These are phyloP conservation scores for Cyberlindnera galapagoensis DNA, from an alignment of 805 yeast genomes.

Conservation along the genomic window DNA sequence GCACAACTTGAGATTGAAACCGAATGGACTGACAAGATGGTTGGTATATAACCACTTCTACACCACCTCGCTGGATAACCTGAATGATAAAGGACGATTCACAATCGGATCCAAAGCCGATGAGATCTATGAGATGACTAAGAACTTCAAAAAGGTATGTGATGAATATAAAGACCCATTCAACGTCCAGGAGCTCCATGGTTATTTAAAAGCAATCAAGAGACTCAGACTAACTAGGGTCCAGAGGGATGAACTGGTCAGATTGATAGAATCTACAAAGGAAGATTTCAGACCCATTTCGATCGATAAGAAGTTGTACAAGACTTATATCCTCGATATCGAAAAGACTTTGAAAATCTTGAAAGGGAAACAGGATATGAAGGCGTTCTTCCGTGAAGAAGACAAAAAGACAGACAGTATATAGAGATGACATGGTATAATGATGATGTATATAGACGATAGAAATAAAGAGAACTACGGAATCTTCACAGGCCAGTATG, in stretches of 20 bases:
- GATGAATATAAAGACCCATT: constrained; percentile 3
- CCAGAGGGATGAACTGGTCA: constrained; percentile 13
- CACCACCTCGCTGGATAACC: constrained; percentile 11
- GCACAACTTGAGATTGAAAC: constrained; percentile 6
- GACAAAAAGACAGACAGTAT: constrained; percentile 2
- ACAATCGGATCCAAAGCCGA: constrained; percentile 16
- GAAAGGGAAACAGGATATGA: constrained; percentile 14
- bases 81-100: constrained; percentile 18
- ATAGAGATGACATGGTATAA: neutral
- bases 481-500: no score
- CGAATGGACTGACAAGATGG: constrained; percentile 15
- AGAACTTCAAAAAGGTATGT: constrained; percentile 13
- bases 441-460: neutral
- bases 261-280: constrained; percentile 6
- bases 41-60: constrained; percentile 20
- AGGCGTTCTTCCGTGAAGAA: constrained; percentile 7
- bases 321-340: constrained; percentile 8
- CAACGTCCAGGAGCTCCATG: constrained; percentile 16
- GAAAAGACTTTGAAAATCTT: constrained; percentile 10
- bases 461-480: no score
- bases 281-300: constrained; percentile 8
- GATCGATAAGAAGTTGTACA: constrained; percentile 3
- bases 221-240: constrained; percentile 15
- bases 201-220: constrained; percentile 21
- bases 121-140: constrained; percentile 14